Evolutionary conservation across 2,329 filamentous ascomycete species (phyloP), one percentile per base, ranked within the genome.

Genomic region (Hymenoscyphus fructigenus): DNA sequence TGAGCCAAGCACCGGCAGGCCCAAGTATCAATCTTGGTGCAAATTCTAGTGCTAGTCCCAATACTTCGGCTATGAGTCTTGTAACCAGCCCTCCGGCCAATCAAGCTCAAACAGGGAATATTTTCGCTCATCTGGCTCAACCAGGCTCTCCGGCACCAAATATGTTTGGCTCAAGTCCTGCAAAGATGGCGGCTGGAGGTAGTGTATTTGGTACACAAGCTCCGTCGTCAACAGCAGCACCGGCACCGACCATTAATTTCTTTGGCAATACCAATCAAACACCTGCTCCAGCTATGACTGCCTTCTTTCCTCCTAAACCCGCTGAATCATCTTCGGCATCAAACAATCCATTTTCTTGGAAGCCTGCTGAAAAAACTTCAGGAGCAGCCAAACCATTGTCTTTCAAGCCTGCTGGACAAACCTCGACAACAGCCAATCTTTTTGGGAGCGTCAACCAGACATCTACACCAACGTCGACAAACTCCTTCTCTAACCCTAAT

Each of bases 1-100:
- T 29, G 20, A 60, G 32, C n/a, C 38, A 53, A 60, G 12, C 57
- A 56, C 17, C 61, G 50, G 29, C 41, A 44, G 20, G 50, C 17
- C 14, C 57, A 41, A n/a, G 5, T 7, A 23, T 23, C 20, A 56
- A 56, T 20, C 32, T 47, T 12, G 58, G 36, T 29, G 9, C 38
- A 0, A 17, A 28, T 44, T 1, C 41, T 56, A 15, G 29, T 32
- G 4, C 15, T 12, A 20, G 15, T 57, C 4, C 36, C 15, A 14
- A 29, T 17, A 10, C 57, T 28, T 32, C 55, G 3, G 53, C 62
- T 34, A 57, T 29, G 26, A 32, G 28, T 57, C 26, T 34, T 34
- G 28, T 34, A 6, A 41, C 34, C 34, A 44, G 20, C 57, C 34
- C 57, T 59, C 28, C 57, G 5, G 17, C 15, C 9, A 56, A 12